Base-by-base conservation (phyloP, 2,329 filamentous ascomycete genomes). In the Beauveria sp. region DNA sequence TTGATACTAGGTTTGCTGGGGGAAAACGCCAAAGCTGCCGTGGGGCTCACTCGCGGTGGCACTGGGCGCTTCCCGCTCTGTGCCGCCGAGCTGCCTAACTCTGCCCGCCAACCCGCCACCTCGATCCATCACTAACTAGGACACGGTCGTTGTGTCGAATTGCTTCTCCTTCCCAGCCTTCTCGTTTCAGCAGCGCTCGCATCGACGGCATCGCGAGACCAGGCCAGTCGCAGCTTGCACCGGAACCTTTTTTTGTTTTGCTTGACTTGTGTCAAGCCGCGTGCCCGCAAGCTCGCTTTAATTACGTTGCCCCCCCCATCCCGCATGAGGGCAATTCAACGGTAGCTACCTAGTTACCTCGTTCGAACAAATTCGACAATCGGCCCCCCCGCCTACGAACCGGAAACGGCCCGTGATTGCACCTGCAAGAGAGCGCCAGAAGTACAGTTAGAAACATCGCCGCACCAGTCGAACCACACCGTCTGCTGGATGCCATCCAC, bases 51-150 rank as follows among this genome's bases (percentile, higher is more conserved):
- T 40, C 26, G 41, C 8, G 20, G 46, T 52, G n/a, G 22, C 26
- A 44, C 37, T 47, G 56, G 56, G 56, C 56, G 47, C 56, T 52
- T 52, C 57, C 57, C 50, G 57, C 57, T 47, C 48, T 47, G 24
- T 40, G 40, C 40, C 57, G 57, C 47, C 26, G 50, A 18, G 10
- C 26, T 43, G 34, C 48, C 46, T 30, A 52, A 59, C 37, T 47
- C 22, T 53, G 50, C 57, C 57, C 41, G 57, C 48, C 41, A 53
- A 41, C 57, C 57, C 48, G 57, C 48, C 57, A 53, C 48, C 41
- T 47, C 26, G 57, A 51, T 58, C 55, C 56, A 51, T 51, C 56
- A 43, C 26, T 59, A 22, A 43, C 26, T 59, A 22, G 47, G 56
- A 59, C 56, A 51, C 47, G 44, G 56, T 18, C 34, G 44, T 51